phyloP scores from a whole-genome alignment of 2,329 filamentous ascomycete species.

The Zarea fungicola region DNA sequence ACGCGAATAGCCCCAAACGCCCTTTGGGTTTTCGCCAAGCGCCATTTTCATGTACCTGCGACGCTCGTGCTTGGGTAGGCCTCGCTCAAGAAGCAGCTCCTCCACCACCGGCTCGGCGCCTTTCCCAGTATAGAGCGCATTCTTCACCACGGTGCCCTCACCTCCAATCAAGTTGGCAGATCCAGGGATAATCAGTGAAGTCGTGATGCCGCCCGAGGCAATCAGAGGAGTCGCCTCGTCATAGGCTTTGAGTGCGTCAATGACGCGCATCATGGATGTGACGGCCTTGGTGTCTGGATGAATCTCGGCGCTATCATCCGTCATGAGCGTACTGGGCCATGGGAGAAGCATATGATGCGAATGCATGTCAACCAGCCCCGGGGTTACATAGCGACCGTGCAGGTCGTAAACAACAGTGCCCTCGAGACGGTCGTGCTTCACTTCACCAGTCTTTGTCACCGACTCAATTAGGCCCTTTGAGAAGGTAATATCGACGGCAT shows the following conservation, averaged over 20 bases:
- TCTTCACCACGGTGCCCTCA: conserved; percentile 38
- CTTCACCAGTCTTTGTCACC: conserved; percentile 20
- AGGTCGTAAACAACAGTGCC: conserved; percentile 25
- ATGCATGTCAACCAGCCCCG: conserved; percentile 42
- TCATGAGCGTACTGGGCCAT: conserved; percentile 30
- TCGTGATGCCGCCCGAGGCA: conserved; percentile 39
- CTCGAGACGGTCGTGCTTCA: background rate
- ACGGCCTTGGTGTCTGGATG: conserved; percentile 26
- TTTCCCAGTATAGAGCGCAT: conserved; percentile 28
- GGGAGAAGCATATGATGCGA: conserved; percentile 33
- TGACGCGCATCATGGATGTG: conserved; percentile 30
- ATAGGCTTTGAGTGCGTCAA: conserved; percentile 33
- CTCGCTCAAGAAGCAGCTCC: conserved; percentile 37
- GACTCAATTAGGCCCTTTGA: conserved; percentile 32
- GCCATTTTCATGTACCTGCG: conserved; percentile 41
- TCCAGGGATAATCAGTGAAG: conserved; percentile 40
- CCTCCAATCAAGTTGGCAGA: conserved; percentile 41
- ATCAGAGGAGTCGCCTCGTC: conserved; percentile 33
- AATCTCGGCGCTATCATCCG: conserved; percentile 34
- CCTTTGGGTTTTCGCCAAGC: conserved; percentile 40
- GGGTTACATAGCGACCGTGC: conserved; percentile 35
- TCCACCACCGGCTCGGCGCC: conserved; percentile 34
- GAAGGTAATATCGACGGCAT: conserved; percentile 33
- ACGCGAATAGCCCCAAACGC: conserved; percentile 31
- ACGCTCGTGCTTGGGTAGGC: conserved; percentile 26